Conservation (phyloP, 306 rosid species). For the Glycyrrhiza uralensis region DNA sequence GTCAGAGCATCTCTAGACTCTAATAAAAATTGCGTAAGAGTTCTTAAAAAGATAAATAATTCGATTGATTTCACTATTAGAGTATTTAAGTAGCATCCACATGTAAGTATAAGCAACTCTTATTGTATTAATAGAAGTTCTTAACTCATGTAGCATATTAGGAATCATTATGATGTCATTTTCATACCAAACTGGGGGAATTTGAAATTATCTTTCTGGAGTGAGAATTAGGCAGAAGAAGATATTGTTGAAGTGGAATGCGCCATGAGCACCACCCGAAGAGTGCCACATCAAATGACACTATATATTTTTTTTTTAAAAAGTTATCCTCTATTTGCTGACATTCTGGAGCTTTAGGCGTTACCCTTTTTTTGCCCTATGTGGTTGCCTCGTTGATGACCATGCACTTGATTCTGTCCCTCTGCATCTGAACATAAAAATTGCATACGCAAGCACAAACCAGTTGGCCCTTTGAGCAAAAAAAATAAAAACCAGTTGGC, state of each 20-base stretch:
- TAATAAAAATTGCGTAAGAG: too few relatives aligned
- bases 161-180: background rate
- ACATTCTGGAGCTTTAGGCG: background rate
- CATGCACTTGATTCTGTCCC: conserved; percentile 22
- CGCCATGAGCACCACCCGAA: conserved; percentile 1
- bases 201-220: background rate
- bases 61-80: too few relatives aligned
- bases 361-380: background rate
- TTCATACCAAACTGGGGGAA: background rate
- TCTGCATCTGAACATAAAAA: background rate
- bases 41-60: too few relatives aligned
- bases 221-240: background rate
- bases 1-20: too few relatives aligned
- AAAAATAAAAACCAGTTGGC: too few relatives aligned
- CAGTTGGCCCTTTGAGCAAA: too few relatives aligned
- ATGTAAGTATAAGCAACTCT: too few relatives aligned
- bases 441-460: background rate
- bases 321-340: background rate
- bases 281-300: conserved; percentile 30
- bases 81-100: too few relatives aligned
- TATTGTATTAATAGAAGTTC: too few relatives aligned
- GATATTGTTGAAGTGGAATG: conserved; percentile 6
- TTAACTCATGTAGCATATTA: too few relatives aligned
- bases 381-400: background rate
- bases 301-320: background rate